Base-by-base conservation (phyloP, 176 grass and related monocot species). In the Saccharum spontaneum region DNA sequence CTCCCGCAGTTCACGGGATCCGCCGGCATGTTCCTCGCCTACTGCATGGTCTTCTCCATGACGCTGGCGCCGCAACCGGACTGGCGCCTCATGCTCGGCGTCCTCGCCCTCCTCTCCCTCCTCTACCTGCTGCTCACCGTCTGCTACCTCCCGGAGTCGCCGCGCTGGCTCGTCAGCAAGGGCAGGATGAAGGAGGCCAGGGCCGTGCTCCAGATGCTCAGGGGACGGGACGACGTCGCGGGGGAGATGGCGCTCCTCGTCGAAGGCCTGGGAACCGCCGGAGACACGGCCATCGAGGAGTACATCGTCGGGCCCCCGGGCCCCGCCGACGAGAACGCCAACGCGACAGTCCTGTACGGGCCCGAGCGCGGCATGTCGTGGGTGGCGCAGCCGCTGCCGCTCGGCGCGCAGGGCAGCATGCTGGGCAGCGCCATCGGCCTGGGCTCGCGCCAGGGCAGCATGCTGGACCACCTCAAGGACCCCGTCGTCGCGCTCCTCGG, bases 101-200 rank as follows among this genome's bases (percentile, higher is more conserved):
- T 90, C 12, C 84, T 98, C 63, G 90, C 84, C 17, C 4, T 88
- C 14, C 89, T 93, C 3, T 89, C 89, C 1, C 67, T 95, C 15
- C 0, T 91, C 33, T 98, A 95, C 86, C 75, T 98, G 10, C 33
- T 41, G 0, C 34, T 98, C 67, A 83, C 88, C 26, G 12, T 93
- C 14, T 70, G 46, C 62, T 95, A 82, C 82, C 81, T 95, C 28
- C 89, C 92, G 5, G 91, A 98, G 83, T 97, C 92, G 8, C 92
- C 92, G 17, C 90, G 92, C 48, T 93, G 95, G 92, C 92, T 97
- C 4, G 95, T 94, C 14, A 94, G 90, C 87, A 97, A 97, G 88
- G 95, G 90, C 3, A 41, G 74, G 34, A 93, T 93, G 89, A 92
- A 86, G 62, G 92, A 98, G 76, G 95, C 92, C 37, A 84, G 85